Percentiles rank a stretch among this genome's conserved stretches.
Conservation (phyloP, 108 stramenopile genomes). For the Pseudonitzschia delicatissima region DNA sequence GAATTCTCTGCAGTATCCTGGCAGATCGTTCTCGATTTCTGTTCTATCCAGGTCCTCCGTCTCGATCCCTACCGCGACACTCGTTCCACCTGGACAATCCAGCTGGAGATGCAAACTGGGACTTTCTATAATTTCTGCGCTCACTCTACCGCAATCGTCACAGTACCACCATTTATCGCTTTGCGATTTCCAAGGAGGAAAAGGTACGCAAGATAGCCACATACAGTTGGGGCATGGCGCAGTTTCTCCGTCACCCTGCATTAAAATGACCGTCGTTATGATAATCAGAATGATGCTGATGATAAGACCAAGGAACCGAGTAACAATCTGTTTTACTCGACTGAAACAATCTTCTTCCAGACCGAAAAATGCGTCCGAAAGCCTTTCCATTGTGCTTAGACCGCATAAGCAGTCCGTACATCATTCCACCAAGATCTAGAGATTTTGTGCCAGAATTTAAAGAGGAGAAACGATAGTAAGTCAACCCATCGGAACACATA, state of each 20-base stretch:
- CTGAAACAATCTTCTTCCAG: constrained; percentile 53
- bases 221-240: constrained; percentile 72
- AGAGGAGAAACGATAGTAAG: not conserved
- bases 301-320: constrained; percentile 68
- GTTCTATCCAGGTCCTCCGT: constrained; percentile 15
- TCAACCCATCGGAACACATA: not conserved
- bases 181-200: constrained; percentile 71
- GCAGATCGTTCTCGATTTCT: constrained; percentile 39
- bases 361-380: constrained; percentile 73
- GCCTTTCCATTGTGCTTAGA: constrained; percentile 70
- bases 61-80: constrained; percentile 37
- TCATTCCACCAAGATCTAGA: constrained; percentile 67
- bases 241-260: constrained; percentile 66
- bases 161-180: constrained; percentile 89
- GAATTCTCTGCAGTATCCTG: constrained; percentile 53
- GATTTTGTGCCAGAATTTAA: not conserved
- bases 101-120: constrained; percentile 53
- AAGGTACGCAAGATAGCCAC: constrained; percentile 74
- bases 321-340: constrained; percentile 46
- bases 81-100: constrained; percentile 66
- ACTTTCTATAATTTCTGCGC: constrained; percentile 62
- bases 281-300: constrained; percentile 56
- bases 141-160: constrained; percentile 76
- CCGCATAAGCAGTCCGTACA: constrained; percentile 78
- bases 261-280: constrained; percentile 47